phyloP scores from a whole-genome alignment of 257 asterid species.

The Solanum sitiens region DNA sequence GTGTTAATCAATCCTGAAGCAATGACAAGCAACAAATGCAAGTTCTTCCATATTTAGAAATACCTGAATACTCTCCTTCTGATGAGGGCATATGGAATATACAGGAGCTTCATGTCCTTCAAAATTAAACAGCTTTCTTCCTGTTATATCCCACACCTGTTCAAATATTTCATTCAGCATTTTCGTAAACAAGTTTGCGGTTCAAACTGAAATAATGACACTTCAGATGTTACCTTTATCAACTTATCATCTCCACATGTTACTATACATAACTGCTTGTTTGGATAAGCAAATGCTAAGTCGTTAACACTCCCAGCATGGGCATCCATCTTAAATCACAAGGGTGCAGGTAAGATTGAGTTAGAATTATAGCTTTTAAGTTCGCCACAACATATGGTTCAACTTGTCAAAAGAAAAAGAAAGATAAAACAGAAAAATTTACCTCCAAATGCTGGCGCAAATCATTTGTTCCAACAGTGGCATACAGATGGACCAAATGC shows the following conservation, averaged over 20 bases:
- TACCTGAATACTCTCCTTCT: conserved; percentile 96
- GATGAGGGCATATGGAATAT: conserved; percentile 93
- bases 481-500: conserved; percentile 87
- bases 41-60: not conserved
- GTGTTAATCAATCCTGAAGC: not conserved
- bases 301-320: conserved; percentile 90
- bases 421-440: not conserved
- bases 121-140: conserved; percentile 75
- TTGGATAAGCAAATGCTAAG: conserved; percentile 92
- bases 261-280: conserved; percentile 77
- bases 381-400: not conserved
- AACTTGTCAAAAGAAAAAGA: not conserved
- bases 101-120: conserved; percentile 99
- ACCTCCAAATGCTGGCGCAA: conserved; percentile 91
- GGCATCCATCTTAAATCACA: conserved; percentile 56
- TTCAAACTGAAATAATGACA: not conserved
- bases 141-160: conserved; percentile 97
- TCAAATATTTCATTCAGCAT: conserved; percentile 26
- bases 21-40: not conserved
- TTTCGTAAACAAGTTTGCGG: not conserved
- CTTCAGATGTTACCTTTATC: conserved; percentile 56
- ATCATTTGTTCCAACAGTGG: conserved; percentile 75
- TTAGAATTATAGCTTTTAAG: not conserved
- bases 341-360: conserved; percentile 1
- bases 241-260: conserved; percentile 97